Evolutionary conservation across 2,329 filamentous ascomycete species (phyloP).

Genomic region (Aschersonia sp.): DNA sequence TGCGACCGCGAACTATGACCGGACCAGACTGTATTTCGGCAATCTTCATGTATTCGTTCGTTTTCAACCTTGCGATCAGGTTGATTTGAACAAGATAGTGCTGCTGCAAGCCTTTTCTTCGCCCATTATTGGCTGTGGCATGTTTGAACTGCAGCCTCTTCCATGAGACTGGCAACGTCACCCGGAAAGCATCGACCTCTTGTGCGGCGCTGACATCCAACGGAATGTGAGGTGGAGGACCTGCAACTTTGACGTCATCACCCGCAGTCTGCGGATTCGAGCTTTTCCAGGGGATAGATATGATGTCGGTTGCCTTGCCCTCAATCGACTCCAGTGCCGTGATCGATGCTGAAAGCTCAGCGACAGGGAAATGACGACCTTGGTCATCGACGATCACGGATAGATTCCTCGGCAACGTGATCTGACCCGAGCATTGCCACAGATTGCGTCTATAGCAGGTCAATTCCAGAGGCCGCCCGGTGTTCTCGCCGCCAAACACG

Average conservation of each 20-base stretch:
- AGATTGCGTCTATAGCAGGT: slow-evolving; percentile 92
- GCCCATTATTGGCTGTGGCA: slow-evolving; percentile 89
- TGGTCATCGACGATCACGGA: slow-evolving; percentile 60
- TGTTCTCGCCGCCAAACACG: slow-evolving; percentile 49
- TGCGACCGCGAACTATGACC: slow-evolving; percentile 89
- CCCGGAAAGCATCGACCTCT: slow-evolving; percentile 64
- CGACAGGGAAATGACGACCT: slow-evolving; percentile 61
- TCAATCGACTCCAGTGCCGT: slow-evolving; percentile 86
- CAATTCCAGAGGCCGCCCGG: slow-evolving; percentile 56
- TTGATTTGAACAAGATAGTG: slow-evolving; percentile 85
- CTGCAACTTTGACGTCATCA: slow-evolving; percentile 33
- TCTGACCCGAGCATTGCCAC: slow-evolving; percentile 84
- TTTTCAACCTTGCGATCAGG: slow-evolving; percentile 60
- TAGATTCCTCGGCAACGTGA: slow-evolving; percentile 61
- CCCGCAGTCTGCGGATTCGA: slow-evolving; percentile 36
- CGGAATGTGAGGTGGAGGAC: slow-evolving; percentile 37
- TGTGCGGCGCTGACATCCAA: slow-evolving; percentile 42
- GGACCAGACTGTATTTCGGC: slow-evolving; percentile 81
- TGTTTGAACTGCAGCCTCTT: slow-evolving; percentile 92
- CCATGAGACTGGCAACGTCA: slow-evolving; percentile 79
- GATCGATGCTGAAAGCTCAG: slow-evolving; percentile 68
- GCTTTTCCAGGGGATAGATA: slow-evolving; percentile 93
- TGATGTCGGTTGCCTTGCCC: slow-evolving; percentile 82
- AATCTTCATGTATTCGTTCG: slow-evolving; percentile 54
- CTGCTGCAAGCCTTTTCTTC: slow-evolving; percentile 86